Evolutionary conservation across 1,139 yeast species (phyloP), one percentile per base, ranked within the genome.

Genomic region (Pichia sp.): DNA sequence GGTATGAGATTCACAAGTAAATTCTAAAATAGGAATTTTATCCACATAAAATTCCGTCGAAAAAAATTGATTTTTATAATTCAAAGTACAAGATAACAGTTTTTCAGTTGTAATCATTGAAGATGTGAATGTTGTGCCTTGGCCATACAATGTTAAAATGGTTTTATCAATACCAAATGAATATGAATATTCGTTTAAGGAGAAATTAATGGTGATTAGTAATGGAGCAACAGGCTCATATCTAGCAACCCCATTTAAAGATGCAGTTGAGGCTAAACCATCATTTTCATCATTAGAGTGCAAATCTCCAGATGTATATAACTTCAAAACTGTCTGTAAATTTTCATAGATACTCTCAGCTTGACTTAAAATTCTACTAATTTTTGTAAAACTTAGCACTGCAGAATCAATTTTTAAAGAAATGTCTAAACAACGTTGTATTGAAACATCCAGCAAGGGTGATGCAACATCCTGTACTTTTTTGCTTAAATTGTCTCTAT

Each of bases 121-220:
- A 4, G 51, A 20, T 1, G 60, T 47, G 1, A 53, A 8, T 3
- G 47, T 40, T 0, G 48, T 31, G 2, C 47, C 49, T 11, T 35
- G 42, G 5, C 61, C 64, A 28, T 44, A 42, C 4, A 55, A 9
- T 6, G 42, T 46, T 1, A 58, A 25, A 0, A 39, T 34, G 1
- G 54, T 43, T 34, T 52, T 42, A 25, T 58, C 55, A 10, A 61
- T 41, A 4, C 56, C 53, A n/a, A 60, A 8, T 25, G 43, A 47
- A 35, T 50, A 51, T 4, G 48, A 43, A 30, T 48, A 55, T 10
- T 51, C 49, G n/a, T 43, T 49, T 10, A 59, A 30, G n/a, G 52
- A 35, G 11, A 53, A 23, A 28, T 55, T 54, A 16, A 54, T 23
- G 5, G 52, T 51, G n/a, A 55, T 47, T 28, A 53, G 46, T 3